Percentiles rank a stretch among this genome's conserved stretches.
Conservation (phyloP, 306 rosid genomes). For the Pyrus communis region DNA sequence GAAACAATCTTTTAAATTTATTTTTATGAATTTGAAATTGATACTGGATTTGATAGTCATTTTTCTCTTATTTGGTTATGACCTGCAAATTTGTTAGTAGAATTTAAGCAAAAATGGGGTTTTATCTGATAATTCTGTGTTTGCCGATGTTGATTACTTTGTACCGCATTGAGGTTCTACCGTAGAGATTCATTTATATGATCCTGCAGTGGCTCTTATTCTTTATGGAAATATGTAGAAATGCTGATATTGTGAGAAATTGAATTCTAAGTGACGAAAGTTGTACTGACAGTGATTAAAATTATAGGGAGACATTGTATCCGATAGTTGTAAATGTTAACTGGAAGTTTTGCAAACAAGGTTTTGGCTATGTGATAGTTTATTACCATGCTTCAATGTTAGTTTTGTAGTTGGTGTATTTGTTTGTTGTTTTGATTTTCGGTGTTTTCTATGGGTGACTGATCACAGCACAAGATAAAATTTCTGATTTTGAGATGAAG, state of each 20-base stretch:
- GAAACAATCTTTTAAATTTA: background rate
- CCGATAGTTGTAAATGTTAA: background rate
- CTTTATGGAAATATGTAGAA: background rate
- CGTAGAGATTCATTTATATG: background rate
- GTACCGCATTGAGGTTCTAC: background rate
- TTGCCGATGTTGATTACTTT: background rate
- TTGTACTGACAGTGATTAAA: background rate
- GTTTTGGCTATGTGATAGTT: background rate
- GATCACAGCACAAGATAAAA: slow-evolving; percentile 57
- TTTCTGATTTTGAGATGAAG: slow-evolving; percentile 96
- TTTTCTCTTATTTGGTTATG: background rate
- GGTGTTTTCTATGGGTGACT: background rate
- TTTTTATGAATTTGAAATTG: background rate
- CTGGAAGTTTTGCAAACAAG: background rate
- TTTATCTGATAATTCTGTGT: background rate
- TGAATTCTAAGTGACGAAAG: background rate
- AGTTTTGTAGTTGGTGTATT: background rate
- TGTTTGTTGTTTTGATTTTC: background rate
- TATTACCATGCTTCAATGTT: background rate
- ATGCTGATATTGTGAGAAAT: background rate
- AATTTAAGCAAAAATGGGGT: background rate
- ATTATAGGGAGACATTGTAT: background rate
- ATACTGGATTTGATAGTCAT: background rate
- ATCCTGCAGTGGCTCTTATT: background rate
- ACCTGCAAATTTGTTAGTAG: background rate